Evolutionary conservation across 306 rosid species (phyloP), one percentile per base, ranked within the genome.

Genomic region (Phaseolus lunatus): DNA sequence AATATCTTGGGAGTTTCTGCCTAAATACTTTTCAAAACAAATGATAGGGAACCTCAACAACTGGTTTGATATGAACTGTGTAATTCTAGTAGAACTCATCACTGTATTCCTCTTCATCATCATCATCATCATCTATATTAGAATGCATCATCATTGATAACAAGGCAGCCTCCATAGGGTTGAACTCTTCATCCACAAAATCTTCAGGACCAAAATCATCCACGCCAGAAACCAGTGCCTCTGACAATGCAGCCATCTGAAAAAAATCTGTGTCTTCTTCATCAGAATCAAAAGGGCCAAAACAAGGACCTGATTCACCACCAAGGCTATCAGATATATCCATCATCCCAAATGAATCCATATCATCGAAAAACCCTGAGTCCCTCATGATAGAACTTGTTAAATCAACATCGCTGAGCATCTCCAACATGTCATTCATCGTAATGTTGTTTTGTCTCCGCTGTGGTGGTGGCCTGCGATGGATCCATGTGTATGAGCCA

Each of bases 121-220:
- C 31, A 29, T 27, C 31, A 27, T 27, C 31, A 0, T 50, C 74
- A 14, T 76, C 81, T n/a, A 82, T 58, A 53, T 72, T 31, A 58
- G 88, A 79, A 57, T 71, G 80, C 86, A 85, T 76, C 77, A 79
- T 57, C 84, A 85, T 71, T 18, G 86, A 76, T 5, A 85, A 22
- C 2, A 82, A 76, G 20, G 86, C 78, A 1, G 82, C 86, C 24
- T 72, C 72, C 85, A 80, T 67, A 53, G 83, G 83, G 37, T 52
- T 53, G 50, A 53, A 72, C 5, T 41, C 83, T 15, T 67, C 89
- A 58, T 54, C 4, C 2, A 49, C 70, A 9, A 70, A 82, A 74
- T 79, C 78, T 37, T 79, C 86, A 33, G 66, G 78, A 18, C 22
- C 39, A 53, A 84, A 84, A 68, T 69, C 81, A 9, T 84, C 84